Evolutionary conservation across 2,329 filamentous ascomycete genomes (phyloP).

Genomic region (Phaeosphaeria sp.): DNA sequence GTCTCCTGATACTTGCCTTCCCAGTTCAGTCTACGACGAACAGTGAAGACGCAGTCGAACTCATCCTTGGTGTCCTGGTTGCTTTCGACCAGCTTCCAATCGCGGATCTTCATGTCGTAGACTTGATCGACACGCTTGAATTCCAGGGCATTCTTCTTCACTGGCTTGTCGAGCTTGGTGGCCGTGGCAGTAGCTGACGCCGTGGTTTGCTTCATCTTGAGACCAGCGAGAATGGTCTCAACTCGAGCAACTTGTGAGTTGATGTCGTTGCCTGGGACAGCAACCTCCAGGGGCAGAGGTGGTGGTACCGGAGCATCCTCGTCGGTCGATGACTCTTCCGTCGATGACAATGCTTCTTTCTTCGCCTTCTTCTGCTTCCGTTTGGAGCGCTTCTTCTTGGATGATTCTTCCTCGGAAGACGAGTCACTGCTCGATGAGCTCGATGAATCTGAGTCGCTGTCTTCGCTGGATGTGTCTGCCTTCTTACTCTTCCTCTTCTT

Average conservation of each 20-base stretch:
- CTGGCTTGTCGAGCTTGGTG: constrained; percentile 23
- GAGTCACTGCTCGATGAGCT: constrained; percentile 22
- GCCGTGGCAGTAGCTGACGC: constrained; percentile 14
- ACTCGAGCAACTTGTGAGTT: constrained; percentile 24
- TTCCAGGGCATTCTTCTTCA: constrained; percentile 57
- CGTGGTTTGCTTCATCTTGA: constrained; percentile 25
- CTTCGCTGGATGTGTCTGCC: constrained; percentile 22
- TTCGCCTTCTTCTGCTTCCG: constrained; percentile 22
- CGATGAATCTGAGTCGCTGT: constrained; percentile 17
- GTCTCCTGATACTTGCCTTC: constrained; percentile 81
- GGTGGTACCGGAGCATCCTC: constrained; percentile 11
- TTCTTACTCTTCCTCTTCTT: constrained; percentile 35
- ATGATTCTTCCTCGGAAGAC: constrained; percentile 21
- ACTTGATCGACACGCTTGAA: constrained; percentile 73
- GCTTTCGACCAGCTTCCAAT: constrained; percentile 73
- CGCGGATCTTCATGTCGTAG: constrained; percentile 55
- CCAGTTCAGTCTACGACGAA: constrained; percentile 82
- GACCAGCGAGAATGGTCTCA: constrained; percentile 14
- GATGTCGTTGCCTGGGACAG: constrained; percentile 14
- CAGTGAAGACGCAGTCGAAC: constrained; percentile 80
- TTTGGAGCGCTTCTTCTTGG: constrained; percentile 26
- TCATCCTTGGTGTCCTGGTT: constrained; percentile 69
- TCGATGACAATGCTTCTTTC: constrained; percentile 10
- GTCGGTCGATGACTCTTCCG: constrained; percentile 14
- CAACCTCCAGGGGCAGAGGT: constrained; percentile 6